A percentile compares a stretch with the other conserved stretches of the same genome.
These are phyloP conservation scores for Trichoderma afroharzianum DNA, from an alignment of 2,329 filamentous ascomycete genomes.

Conservation along the genomic window DNA sequence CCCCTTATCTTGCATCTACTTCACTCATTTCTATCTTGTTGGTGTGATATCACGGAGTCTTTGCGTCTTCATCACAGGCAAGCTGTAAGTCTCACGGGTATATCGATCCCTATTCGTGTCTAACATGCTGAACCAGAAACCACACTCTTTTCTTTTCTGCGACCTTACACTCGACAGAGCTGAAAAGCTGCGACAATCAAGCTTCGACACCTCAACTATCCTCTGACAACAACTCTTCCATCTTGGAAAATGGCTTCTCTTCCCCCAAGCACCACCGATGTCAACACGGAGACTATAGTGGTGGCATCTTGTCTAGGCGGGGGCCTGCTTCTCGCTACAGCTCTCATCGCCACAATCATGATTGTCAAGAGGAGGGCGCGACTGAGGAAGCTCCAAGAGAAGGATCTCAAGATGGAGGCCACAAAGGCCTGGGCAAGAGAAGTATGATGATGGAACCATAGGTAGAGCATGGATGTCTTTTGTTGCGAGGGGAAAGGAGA, in stretches of 20 bases:
- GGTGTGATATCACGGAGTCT: background rate
- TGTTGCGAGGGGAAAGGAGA: background rate
- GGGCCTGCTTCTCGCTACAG: background rate
- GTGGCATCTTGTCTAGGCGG: background rate
- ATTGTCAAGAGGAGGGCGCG: background rate
- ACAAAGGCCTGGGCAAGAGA: background rate
- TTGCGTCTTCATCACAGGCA: background rate
- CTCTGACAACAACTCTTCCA: background rate
- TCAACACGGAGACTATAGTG: constrained; percentile 7
- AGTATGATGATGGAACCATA: background rate
- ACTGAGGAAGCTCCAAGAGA: background rate
- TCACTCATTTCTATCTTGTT: background rate
- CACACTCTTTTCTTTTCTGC: background rate
- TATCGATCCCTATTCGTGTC: background rate
- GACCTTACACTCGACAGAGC: background rate
- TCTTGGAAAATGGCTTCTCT: background rate
- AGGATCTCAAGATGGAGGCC: background rate
- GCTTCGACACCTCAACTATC: background rate
- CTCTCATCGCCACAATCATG: background rate
- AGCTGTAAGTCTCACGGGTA: background rate
- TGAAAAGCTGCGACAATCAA: background rate
- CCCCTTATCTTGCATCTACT: background rate
- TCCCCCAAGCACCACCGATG: background rate
- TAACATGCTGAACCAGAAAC: background rate
- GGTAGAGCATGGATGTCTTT: no score